These are phyloP conservation scores for Nigrograna mackinnonii DNA, from an alignment of 2,329 filamentous ascomycete genomes.

Conservation along the genomic window DNA sequence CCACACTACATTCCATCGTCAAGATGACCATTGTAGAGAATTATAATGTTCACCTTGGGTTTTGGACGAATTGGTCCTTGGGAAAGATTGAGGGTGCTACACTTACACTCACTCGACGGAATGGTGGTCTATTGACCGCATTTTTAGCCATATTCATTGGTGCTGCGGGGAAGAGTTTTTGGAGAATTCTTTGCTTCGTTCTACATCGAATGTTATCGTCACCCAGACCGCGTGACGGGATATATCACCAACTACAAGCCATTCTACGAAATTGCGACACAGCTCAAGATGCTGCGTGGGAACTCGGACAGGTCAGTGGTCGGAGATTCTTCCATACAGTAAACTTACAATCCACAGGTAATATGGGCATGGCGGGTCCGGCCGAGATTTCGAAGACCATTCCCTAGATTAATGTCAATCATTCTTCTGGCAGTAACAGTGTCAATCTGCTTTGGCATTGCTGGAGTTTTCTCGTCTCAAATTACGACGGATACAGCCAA, in stretches of 20 bases:
- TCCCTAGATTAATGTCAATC: constrained; percentile 1
- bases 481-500: constrained; percentile 6
- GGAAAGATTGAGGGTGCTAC: constrained; percentile 30
- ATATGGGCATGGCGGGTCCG: not conserved
- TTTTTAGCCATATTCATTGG: constrained; percentile 36
- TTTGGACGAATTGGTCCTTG: constrained; percentile 8
- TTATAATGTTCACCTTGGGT: constrained; percentile 2
- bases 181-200: constrained; percentile 27
- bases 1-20: not conserved
- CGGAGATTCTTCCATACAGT: not conserved
- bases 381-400: not conserved
- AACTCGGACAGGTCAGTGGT: not conserved
- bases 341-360: no score
- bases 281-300: constrained; percentile 3
- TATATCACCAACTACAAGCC: constrained; percentile 33
- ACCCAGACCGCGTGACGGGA: constrained; percentile 19
- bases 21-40: not conserved
- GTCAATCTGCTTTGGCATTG: constrained; percentile 2
- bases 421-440: constrained; percentile 3
- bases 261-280: constrained; percentile 28
- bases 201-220: constrained; percentile 22
- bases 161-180: constrained; percentile 25
- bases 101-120: constrained; percentile 23
- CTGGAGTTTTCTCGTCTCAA: constrained; percentile 7
- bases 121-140: constrained; percentile 32